Conservation (phyloP, 306 rosid species). For the Lathyrus tuberosus region DNA sequence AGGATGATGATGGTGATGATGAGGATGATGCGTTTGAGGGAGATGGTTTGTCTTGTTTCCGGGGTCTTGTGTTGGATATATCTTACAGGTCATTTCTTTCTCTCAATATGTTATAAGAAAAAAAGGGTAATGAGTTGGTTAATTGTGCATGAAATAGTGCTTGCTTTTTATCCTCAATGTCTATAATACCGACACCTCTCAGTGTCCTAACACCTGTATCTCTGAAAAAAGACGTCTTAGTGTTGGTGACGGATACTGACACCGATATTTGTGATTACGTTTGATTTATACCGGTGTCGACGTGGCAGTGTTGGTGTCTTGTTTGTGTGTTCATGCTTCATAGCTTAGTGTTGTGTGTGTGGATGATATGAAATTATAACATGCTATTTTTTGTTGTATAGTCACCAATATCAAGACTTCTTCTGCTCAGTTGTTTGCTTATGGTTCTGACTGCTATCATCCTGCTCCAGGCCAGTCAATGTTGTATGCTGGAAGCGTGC, state of each 20-base stretch:
- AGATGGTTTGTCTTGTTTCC: constrained; percentile 76
- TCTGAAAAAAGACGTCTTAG: too few relatives aligned
- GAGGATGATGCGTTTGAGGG: constrained; percentile 53
- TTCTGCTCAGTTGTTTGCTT: constrained; percentile 52
- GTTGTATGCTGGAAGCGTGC: constrained; percentile 99
- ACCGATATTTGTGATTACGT: too few relatives aligned
- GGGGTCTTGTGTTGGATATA: constrained; percentile 92
- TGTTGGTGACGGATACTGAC: too few relatives aligned
- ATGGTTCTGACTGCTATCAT: constrained; percentile 61
- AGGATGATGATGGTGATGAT: constrained; percentile 41
- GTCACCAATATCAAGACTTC: constrained; percentile 53
- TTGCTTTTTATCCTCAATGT: neutral
- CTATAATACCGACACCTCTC: too few relatives aligned
- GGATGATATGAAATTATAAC: constrained; percentile 39
- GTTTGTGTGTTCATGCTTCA: too few relatives aligned
- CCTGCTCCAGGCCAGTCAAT: constrained; percentile 90
- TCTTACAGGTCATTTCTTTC: constrained; percentile 77
- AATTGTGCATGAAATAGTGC: neutral
- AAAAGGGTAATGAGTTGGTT: neutral
- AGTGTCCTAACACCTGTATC: too few relatives aligned
- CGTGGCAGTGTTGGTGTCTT: too few relatives aligned
- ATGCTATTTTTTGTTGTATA: constrained; percentile 42
- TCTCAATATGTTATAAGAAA: too few relatives aligned
- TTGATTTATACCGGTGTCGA: too few relatives aligned
- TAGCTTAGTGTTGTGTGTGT: constrained; percentile 24